Conservation (phyloP, 805 yeast genomes). For the Myxozyma vanderwaltii region DNA sequence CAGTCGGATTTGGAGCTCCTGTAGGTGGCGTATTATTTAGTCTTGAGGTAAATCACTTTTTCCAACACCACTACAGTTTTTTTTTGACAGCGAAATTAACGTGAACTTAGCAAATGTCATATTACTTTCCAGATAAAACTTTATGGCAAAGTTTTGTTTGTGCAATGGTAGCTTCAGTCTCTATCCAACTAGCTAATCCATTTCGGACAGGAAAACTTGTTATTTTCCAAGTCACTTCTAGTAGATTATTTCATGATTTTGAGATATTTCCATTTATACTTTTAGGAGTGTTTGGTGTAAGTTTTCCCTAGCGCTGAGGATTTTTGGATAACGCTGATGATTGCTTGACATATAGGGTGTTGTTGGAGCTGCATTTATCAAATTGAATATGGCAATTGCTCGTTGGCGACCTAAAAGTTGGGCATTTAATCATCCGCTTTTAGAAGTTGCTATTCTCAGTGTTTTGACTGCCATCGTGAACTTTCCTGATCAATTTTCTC, state of each 20-base stretch:
- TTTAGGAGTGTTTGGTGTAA: slow-evolving; percentile 64
- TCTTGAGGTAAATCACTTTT: slow-evolving; percentile 18
- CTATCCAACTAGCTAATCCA: slow-evolving; percentile 56
- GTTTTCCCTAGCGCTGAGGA: too few relatives aligned
- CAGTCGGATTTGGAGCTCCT: slow-evolving; percentile 84
- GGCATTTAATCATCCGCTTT: slow-evolving; percentile 39
- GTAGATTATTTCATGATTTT: slow-evolving; percentile 65
- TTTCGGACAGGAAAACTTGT: slow-evolving; percentile 55
- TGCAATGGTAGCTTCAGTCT: slow-evolving; percentile 70
- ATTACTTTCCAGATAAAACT: slow-evolving; percentile 62
- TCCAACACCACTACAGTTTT: background rate
- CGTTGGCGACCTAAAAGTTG: slow-evolving; percentile 33
- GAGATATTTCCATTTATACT: slow-evolving; percentile 74
- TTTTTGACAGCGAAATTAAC: background rate
- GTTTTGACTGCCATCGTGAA: slow-evolving; percentile 56
- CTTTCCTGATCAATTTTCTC: slow-evolving; percentile 57
- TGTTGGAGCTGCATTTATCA: slow-evolving; percentile 25
- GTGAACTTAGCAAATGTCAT: slow-evolving; percentile 61
- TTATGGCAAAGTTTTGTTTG: slow-evolving; percentile 86
- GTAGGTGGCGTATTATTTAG: slow-evolving; percentile 85
- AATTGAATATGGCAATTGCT: slow-evolving; percentile 32
- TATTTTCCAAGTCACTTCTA: slow-evolving; percentile 65
- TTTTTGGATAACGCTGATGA: slow-evolving; percentile 53
- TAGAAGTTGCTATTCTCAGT: slow-evolving; percentile 55
- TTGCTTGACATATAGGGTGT: slow-evolving; percentile 18